Base-by-base conservation (phyloP, 495 filamentous ascomycete genomes). In the Aspergillus steynii region DNA sequence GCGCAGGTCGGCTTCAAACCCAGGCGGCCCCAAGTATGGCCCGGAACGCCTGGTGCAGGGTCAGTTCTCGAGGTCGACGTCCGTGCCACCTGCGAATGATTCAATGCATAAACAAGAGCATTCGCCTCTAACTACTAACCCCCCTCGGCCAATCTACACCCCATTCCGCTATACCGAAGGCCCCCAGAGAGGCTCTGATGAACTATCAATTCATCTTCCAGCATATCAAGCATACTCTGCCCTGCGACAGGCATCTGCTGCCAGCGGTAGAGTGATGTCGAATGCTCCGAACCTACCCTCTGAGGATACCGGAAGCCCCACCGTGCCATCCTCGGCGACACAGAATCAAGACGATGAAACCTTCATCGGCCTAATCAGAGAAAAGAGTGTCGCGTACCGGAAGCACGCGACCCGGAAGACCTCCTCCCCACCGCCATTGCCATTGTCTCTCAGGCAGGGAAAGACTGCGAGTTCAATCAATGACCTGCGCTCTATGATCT, bases 151-250 rank as follows among this genome's bases (percentile, higher is more conserved):
- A 15, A 77, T 79, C 37, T 82, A 82, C 56, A 79, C 74, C 0
- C 77, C 79, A 8, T 80, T 80, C 53, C 74, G 74, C 46, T 81
- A 81, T 53, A 76, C 70, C 0, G 80, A 83, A 62, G 80, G 77
- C 6, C 79, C 77, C 31, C 77, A 81, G 59, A 67, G 77, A 58
- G 76, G 77, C 53, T 80, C 76, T 6, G 78, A 81, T 46, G 65
- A 74, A 31, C 71, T 79, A 2, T 61, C 34, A 25, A 67, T 80
- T 50, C 71, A 70, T 48, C 74, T 72, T 6, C 77, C 77, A 10
- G 77, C 77, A n/a, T 77, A 79, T 49, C 70, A 80, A 64, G 79
- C 73, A 7, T 82, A 82, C 54, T 79, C 76, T 10, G 77, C 74
- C 47, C 64, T 80, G 53, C 72, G 79, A 29, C 77, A 78, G 51